Conservation (phyloP, 257 asterid species). For the Plectranthus barbatus region DNA sequence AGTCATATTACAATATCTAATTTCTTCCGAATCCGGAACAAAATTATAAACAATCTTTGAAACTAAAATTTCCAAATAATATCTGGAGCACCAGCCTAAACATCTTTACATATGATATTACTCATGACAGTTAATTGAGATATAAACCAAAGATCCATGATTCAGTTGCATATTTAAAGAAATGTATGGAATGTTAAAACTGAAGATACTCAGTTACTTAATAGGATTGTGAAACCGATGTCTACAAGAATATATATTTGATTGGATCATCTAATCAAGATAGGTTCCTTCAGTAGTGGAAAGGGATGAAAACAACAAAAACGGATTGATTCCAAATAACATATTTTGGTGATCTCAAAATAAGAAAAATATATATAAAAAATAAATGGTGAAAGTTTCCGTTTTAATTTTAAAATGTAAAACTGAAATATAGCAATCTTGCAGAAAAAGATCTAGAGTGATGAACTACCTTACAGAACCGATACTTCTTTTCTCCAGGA, state of each 20-base stretch:
- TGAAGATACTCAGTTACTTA: background rate
- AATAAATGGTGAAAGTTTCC: background rate
- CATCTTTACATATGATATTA: background rate
- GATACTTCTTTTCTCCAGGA: constrained; percentile 61
- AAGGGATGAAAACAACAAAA: background rate
- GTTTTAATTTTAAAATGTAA: background rate
- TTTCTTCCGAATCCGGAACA: background rate
- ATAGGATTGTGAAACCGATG: background rate
- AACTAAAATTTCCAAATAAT: background rate
- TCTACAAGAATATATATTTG: background rate
- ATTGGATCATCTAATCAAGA: background rate
- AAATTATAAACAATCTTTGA: background rate
- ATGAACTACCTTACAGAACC: constrained; percentile 67
- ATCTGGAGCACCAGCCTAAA: background rate
- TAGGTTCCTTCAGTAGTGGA: background rate
- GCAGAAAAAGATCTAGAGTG: background rate
- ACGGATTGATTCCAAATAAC: background rate
- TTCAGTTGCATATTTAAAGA: background rate
- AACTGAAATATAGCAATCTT: background rate
- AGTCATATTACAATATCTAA: background rate
- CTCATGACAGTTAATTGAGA: background rate
- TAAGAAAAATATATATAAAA: too few relatives aligned
- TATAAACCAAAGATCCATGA: background rate
- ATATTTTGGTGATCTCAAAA: background rate
- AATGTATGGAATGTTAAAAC: background rate